These are phyloP conservation scores for Cyclaneusma minus DNA, from an alignment of 2,329 filamentous ascomycete genomes.

Conservation along the genomic window DNA sequence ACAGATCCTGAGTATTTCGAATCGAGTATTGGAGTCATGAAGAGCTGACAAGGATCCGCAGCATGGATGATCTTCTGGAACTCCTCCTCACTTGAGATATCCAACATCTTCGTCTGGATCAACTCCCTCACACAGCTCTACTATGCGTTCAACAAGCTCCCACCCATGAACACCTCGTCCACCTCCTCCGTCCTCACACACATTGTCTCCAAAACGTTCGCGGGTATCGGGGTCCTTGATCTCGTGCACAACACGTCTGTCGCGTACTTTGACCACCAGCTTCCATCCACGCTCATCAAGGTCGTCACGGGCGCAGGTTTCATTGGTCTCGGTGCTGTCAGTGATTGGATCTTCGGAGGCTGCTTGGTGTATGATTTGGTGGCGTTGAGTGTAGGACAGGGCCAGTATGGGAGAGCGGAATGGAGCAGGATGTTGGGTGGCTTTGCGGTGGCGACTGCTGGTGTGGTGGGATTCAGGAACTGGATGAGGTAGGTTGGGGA, in stretches of 20 bases:
- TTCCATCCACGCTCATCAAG: conserved; percentile 30
- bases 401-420: conserved; percentile 21
- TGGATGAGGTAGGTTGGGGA: conserved; percentile 28
- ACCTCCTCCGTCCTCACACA: conserved; percentile 39
- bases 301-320: conserved; percentile 37
- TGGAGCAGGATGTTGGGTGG: conserved; percentile 35
- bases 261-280: conserved; percentile 34
- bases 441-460: conserved; percentile 34
- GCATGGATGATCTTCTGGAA: conserved; percentile 51
- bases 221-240: conserved; percentile 43
- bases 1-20: too few relatives aligned
- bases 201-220: conserved; percentile 41
- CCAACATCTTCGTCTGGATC: conserved; percentile 38
- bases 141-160: conserved; percentile 32
- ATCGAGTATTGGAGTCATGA: conserved; percentile 1
- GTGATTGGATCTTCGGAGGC: conserved; percentile 45
- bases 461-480: conserved; percentile 36
- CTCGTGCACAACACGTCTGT: conserved; percentile 41
- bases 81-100: conserved; percentile 27
- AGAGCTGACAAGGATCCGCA: conserved; percentile 6
- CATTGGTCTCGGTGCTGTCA: conserved; percentile 27
- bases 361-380: conserved; percentile 43
- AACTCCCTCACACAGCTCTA: conserved; percentile 38
- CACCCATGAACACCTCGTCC: conserved; percentile 31
- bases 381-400: conserved; percentile 36